A percentile compares a stretch with the other conserved stretches of the same genome.
phyloP scores from a whole-genome alignment of 2,329 filamentous ascomycete genomes.

The Epichloe festucae region DNA sequence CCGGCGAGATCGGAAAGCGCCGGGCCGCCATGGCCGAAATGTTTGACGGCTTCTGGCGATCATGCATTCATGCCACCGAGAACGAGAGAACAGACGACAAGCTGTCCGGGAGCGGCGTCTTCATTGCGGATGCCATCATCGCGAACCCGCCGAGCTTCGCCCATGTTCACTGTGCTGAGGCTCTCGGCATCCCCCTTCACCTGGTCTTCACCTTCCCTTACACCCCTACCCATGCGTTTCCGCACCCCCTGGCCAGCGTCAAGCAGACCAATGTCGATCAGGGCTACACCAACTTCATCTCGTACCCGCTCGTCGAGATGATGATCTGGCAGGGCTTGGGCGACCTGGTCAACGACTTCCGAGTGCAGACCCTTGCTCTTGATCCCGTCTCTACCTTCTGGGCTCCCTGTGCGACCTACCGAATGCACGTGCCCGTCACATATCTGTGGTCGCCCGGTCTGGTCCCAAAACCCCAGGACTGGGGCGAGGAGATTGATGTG shows the following conservation, averaged over 20 bases:
- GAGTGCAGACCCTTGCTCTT: constrained; percentile 53
- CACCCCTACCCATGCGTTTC: constrained; percentile 61
- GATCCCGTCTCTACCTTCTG: constrained; percentile 65
- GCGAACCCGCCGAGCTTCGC: constrained; percentile 71
- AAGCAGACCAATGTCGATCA: constrained; percentile 59
- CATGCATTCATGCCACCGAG: constrained; percentile 62
- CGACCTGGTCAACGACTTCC: constrained; percentile 64
- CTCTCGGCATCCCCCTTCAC: constrained; percentile 63
- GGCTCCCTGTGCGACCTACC: constrained; percentile 61
- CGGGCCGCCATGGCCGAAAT: constrained; percentile 64
- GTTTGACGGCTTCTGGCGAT: constrained; percentile 73
- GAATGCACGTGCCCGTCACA: constrained; percentile 61
- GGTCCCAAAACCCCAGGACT: constrained; percentile 54
- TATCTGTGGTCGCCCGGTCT: constrained; percentile 59
- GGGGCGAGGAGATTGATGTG: constrained; percentile 58
- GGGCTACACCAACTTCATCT: constrained; percentile 67
- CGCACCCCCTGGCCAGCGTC: constrained; percentile 65
- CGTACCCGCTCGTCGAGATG: constrained; percentile 69
- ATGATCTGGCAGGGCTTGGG: constrained; percentile 86
- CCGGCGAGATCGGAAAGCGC: constrained; percentile 57
- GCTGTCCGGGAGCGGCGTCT: constrained; percentile 42
- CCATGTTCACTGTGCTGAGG: constrained; percentile 68
- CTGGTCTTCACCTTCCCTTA: constrained; percentile 87
- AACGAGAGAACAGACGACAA: constrained; percentile 46
- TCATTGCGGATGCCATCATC: constrained; percentile 69